Percentiles rank a stretch among this genome's conserved stretches.
Evolutionary conservation across 73 alveolate genomes (phyloP).

Genomic region (Symbiodinium pilosum): DNA sequence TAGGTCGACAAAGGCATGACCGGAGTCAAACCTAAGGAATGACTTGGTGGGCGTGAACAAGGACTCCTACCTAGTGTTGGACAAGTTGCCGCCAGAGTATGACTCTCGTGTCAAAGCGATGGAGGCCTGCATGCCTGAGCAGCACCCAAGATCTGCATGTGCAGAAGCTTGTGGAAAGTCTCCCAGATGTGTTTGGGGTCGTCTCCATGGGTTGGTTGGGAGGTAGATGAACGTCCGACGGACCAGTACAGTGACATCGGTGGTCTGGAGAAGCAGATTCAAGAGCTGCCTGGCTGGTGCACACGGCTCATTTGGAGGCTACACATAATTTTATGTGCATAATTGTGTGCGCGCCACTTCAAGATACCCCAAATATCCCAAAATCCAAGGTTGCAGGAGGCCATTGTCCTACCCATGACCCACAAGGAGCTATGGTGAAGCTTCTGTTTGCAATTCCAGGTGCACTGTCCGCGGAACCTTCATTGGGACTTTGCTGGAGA

Average conservation of each 20-base stretch:
- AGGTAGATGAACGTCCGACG: conserved; percentile 99
- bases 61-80: conserved; percentile 98
- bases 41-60: conserved; percentile 99
- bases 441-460: not conserved
- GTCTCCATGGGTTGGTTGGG: not conserved
- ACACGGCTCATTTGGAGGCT: too few species aligned
- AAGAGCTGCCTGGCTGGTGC: conserved; percentile 96
- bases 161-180: too few species aligned
- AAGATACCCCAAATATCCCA: too few species aligned
- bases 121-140: conserved; percentile 92
- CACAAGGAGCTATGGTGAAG: conserved; percentile 95
- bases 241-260: conserved; percentile 99
- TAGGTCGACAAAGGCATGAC: too few species aligned
- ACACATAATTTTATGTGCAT: too few species aligned
- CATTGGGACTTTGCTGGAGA: not conserved
- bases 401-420: conserved; percentile 99
- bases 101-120: conserved; percentile 99
- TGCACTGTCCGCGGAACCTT: not conserved
- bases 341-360: too few species aligned
- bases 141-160: too few species aligned
- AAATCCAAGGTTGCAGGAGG: conserved; percentile 7
- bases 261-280: conserved; percentile 99
- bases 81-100: conserved; percentile 99
- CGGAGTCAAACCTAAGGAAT: not conserved
- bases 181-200: not conserved